Evolutionary conservation across 208 protist genomes (phyloP), one percentile per base, ranked within the genome.

Genomic region (Leishmania turanica): DNA sequence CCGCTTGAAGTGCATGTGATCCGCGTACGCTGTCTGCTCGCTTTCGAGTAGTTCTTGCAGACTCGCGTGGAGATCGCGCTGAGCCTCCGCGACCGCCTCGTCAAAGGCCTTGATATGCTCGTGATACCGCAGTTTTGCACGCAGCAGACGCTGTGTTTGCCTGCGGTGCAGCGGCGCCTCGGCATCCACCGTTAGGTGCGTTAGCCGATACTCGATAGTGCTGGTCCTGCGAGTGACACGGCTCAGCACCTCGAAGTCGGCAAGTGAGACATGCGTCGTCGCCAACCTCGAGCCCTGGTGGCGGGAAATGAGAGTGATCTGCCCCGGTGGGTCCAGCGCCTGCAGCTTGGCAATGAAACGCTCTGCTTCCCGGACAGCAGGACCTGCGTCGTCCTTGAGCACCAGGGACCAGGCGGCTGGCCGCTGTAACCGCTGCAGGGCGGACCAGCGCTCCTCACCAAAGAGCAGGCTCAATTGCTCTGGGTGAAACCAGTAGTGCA

Each of bases 401-500:
- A 84, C 58, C 0, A 81, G 54, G 8, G 68, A 80, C 87, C 87
- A 90, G 19, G 79, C 81, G 2, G 60, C n/a, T 13, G 89, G 81
- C 24, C 73, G 40, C 21, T 85, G 81, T 53, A 89, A 51, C 9
- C 54, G 71, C 31, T 84, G 76, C 42, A 93, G 51, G 6, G 83
- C 74, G 0, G 7, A 34, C 69, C 88, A 81, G n/a, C 87, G 84
- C n/a, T 34, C 69, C 11, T 60, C 62, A 7, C 89, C 89, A 69
- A 87, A 93, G 47, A 83, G 79, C 11, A 70, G 40, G 13, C 79
- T 66, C 37, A 91, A 68, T 74, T 82, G 84, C 0, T 42, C 81
- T 3, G 76, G 78, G 72, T 84, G 79, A 37, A 89, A 83, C 37
- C 56, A 60, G 70, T 86, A 89, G 75, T 87, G 84, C 17, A 82